A percentile compares a stretch with the other conserved stretches of the same genome.
These are phyloP conservation scores for Beauveria pseudobassiana DNA, from an alignment of 2,329 filamentous ascomycete genomes.

Conservation along the genomic window DNA sequence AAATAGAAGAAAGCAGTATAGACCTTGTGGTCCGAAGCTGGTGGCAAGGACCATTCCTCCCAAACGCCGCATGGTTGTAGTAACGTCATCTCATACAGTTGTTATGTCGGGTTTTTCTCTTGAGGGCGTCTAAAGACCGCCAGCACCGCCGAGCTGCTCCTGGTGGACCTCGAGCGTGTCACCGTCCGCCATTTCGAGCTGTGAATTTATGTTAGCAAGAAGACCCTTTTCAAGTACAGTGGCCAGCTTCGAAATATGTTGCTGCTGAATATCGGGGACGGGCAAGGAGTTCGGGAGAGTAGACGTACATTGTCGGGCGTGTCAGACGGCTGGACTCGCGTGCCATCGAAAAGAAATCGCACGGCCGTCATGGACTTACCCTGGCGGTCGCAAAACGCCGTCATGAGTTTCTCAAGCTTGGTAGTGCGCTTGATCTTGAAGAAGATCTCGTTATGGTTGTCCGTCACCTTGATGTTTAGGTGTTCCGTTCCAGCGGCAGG, in stretches of 20 bases:
- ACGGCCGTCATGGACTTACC: constrained; percentile 81
- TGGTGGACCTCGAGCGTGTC: constrained; percentile 97
- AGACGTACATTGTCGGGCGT: constrained; percentile 81
- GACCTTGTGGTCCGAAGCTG: constrained; percentile 1
- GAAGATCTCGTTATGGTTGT: constrained; percentile 99
- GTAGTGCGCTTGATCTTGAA: constrained; percentile 99
- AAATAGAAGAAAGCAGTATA: constrained; percentile 4
- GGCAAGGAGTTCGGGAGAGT: background rate
- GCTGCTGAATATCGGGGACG: background rate
- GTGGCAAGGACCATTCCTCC: background rate
- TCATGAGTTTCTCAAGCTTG: constrained; percentile 95
- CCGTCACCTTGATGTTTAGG: constrained; percentile 97
- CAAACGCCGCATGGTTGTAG: constrained; percentile 9
- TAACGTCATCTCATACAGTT: constrained; percentile 11
- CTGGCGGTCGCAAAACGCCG: constrained; percentile 93
- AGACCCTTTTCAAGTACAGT: background rate
- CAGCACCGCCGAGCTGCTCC: constrained; percentile 78
- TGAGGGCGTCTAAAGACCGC: background rate
- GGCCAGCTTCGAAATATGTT: background rate
- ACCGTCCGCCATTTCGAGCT: constrained; percentile 96
- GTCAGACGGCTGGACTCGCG: constrained; percentile 79
- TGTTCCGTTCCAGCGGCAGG: constrained; percentile 60
- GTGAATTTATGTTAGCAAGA: constrained; percentile 10
- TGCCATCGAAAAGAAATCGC: constrained; percentile 93
- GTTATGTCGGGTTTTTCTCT: background rate